Evolutionary conservation across 768 basidiomycete genomes (phyloP).

Genomic region (Hericium coralloides): DNA sequence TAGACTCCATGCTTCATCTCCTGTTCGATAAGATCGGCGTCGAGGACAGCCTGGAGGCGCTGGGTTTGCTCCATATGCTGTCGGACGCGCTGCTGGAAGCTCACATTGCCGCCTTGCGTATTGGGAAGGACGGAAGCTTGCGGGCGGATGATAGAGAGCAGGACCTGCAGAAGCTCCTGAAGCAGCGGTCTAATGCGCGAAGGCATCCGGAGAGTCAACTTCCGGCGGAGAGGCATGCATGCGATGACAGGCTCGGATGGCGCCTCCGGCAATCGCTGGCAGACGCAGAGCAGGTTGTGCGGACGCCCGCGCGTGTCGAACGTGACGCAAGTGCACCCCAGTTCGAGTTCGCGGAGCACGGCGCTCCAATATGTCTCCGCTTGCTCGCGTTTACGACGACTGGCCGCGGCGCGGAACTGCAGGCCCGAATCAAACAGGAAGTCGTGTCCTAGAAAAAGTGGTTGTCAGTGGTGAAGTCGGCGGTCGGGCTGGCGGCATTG

Average conservation of each 20-base stretch:
- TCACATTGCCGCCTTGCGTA: constrained; percentile 11
- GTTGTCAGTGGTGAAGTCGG: constrained; percentile 3
- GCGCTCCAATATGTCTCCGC: constrained; percentile 84
- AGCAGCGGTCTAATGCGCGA: constrained; percentile 65
- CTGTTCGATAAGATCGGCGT: constrained; percentile 74
- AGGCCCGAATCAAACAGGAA: constrained; percentile 80
- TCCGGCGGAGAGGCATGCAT: constrained; percentile 23
- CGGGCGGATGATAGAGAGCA: constrained; percentile 68
- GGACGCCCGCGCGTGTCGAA: constrained; percentile 51
- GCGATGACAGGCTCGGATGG: constrained; percentile 34
- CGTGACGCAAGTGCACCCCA: constrained; percentile 79
- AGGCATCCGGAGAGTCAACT: constrained; percentile 57
- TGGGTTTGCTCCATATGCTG: constrained; percentile 13
- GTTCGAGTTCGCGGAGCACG: constrained; percentile 65
- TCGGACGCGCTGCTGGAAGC: constrained; percentile 9
- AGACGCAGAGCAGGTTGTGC: constrained; percentile 39
- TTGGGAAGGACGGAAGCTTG: constrained; percentile 38
- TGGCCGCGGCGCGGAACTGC: constrained; percentile 73
- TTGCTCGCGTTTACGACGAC: constrained; percentile 60
- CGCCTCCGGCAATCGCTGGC: constrained; percentile 23
- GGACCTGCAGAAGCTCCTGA: constrained; percentile 50
- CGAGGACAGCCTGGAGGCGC: constrained; percentile 33
- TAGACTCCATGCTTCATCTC: constrained; percentile 72
- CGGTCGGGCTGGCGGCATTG: no score
- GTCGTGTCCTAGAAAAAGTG: constrained; percentile 58